Base-by-base conservation (phyloP, 2,329 filamentous ascomycete species). In the Colletotrichum sidae region DNA sequence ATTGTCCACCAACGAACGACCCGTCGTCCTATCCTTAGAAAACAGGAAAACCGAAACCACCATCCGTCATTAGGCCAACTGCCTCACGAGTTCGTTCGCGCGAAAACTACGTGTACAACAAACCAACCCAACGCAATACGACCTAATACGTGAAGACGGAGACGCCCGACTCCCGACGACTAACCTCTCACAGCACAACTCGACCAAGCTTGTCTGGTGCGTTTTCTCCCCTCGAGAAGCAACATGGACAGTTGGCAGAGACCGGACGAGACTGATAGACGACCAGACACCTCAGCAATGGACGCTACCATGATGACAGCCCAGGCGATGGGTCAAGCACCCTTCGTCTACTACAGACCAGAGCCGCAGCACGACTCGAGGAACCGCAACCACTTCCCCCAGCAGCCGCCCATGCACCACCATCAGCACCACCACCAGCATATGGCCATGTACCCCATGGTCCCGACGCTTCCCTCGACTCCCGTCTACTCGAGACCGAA, bases 301-400 rank as follows among this genome's bases (percentile, higher is more conserved):
- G 90, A 92, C 74, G 78, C 86, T 73, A 83, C 77, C 69, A 81
- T 86, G 81, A 84, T 86, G 81, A 70, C 74, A 37, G 75, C 79
- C 73, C 88, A 86, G 78, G 78, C 85, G 73, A 88, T 92, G 84
- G 88, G 86, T 67, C 90, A 92, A 80, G 87, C 90, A 70, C 84
- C 92, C 65, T 96, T 94, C 84, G 94, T 92, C 86, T 96, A 94
- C 85, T 97, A 95, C 83, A 90, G 88, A 73, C 89, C 91, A 70
- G 92, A 96, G 72, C 85, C 90, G 69, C 89, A 88, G 77, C 83
- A 88, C 68, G 91, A 94, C 76, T 65, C 62, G 11, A 86, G 90
- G 74, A 91, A 92, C 75, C 90, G 94, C 79, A 88, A 88, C 59
- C 90, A 92, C 79, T 94, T 93, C 83, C 79, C 80, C 69, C 86